A percentile compares a stretch with the other conserved stretches of the same genome.
These are phyloP conservation scores for Phaeomoniella chlamydospora DNA, from an alignment of 2,329 filamentous ascomycete species.

Conservation along the genomic window DNA sequence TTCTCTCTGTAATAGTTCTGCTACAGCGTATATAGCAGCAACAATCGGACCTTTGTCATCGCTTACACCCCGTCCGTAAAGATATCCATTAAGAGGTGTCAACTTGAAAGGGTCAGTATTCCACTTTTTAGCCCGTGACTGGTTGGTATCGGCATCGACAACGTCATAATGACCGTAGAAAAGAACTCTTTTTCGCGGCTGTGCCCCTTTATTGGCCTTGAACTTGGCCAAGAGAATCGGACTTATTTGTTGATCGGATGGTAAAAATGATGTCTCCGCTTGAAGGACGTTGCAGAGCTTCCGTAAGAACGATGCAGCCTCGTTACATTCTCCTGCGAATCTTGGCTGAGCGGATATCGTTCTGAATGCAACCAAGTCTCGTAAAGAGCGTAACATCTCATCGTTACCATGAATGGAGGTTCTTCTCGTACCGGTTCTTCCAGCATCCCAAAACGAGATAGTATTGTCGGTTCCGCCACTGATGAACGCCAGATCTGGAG, in stretches of 20 bases:
- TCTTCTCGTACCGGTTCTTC: background rate
- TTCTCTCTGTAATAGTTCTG: slow-evolving; percentile 75
- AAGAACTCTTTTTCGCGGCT: slow-evolving; percentile 59
- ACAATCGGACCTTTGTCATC: slow-evolving; percentile 97
- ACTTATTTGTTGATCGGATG: slow-evolving; percentile 64
- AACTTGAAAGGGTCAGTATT: slow-evolving; percentile 77
- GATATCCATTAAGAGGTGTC: slow-evolving; percentile 75
- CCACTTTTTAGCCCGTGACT: slow-evolving; percentile 58
- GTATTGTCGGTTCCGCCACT: slow-evolving; percentile 88
- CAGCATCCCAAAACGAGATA: slow-evolving; percentile 76
- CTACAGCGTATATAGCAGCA: slow-evolving; percentile 84
- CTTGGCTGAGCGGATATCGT: slow-evolving; percentile 79
- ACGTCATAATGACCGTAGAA: slow-evolving; percentile 99
- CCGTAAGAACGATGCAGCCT: slow-evolving; percentile 81
- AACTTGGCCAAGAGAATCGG: slow-evolving; percentile 91
- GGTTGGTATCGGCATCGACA: slow-evolving; percentile 69
- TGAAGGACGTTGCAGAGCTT: slow-evolving; percentile 86
- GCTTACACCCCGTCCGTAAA: slow-evolving; percentile 91
- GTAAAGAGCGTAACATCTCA: slow-evolving; percentile 53
- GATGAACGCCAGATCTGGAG: slow-evolving; percentile 64
- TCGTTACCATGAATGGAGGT: slow-evolving; percentile 22
- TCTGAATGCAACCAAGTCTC: slow-evolving; percentile 80
- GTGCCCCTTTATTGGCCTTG: slow-evolving; percentile 26
- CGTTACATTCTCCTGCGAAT: slow-evolving; percentile 80
- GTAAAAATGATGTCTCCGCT: slow-evolving; percentile 79